A percentile compares a stretch with the other conserved stretches of the same genome.
These are phyloP conservation scores for Neurospora terricola DNA, from an alignment of 495 filamentous ascomycete genomes.

Conservation along the genomic window DNA sequence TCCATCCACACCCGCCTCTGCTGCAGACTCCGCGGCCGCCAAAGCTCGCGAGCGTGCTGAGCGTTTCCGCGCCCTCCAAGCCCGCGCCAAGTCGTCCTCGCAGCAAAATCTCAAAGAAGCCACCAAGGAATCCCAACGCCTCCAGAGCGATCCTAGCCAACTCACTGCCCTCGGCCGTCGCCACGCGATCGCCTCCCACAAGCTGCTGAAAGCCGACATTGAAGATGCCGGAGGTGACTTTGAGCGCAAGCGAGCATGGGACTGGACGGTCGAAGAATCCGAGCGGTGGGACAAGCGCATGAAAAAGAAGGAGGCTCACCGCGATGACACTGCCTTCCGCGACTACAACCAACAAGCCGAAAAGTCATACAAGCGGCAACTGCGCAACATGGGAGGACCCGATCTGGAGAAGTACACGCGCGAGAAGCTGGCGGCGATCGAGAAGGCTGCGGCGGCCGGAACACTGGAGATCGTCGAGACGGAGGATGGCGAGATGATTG, in stretches of 20 bases:
- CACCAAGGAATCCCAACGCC: constrained; percentile 68
- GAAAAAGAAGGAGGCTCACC: constrained; percentile 73
- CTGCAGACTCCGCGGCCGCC: constrained; percentile 26
- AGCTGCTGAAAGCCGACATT: constrained; percentile 84
- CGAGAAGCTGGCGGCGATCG: constrained; percentile 73
- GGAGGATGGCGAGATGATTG: constrained; percentile 86
- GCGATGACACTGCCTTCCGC: constrained; percentile 80
- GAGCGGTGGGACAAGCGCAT: constrained; percentile 88
- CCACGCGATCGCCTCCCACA: constrained; percentile 78
- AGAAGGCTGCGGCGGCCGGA: constrained; percentile 68
- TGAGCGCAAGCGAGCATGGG: constrained; percentile 95
- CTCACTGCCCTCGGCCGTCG: constrained; percentile 66
- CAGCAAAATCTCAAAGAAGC: constrained; percentile 78
- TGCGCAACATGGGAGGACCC: constrained; percentile 54
- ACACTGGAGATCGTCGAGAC: constrained; percentile 89
- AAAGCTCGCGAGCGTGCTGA: constrained; percentile 49
- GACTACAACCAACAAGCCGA: constrained; percentile 79
- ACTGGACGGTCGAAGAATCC: constrained; percentile 91
- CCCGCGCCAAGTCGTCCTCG: constrained; percentile 68
- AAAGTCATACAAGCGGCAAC: constrained; percentile 89
- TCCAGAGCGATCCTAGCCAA: constrained; percentile 63
- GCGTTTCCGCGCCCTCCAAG: constrained; percentile 78
- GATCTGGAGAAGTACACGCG: constrained; percentile 75
- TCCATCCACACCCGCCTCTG: constrained; percentile 3
- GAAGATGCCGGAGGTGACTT: constrained; percentile 83